Conservation (phyloP, 2,329 filamentous ascomycete species). For the Talaromyces sp. region DNA sequence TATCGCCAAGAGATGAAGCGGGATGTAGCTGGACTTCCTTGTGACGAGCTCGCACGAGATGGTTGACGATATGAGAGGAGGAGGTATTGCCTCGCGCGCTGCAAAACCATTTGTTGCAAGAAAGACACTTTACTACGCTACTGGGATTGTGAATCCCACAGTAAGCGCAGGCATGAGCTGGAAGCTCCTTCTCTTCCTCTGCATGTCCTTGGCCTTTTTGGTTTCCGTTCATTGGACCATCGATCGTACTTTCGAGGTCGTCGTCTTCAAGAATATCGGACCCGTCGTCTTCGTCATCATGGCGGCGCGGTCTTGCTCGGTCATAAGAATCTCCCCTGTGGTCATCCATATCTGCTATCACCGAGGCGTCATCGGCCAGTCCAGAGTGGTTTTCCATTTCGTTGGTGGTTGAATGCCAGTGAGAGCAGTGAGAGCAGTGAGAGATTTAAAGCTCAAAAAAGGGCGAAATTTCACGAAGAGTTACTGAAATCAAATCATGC, state of each 20-base stretch:
- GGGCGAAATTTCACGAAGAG: slow-evolving; percentile 8
- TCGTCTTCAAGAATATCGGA: slow-evolving; percentile 84
- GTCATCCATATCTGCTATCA: slow-evolving; percentile 70
- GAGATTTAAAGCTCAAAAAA: background rate
- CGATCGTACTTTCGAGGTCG: slow-evolving; percentile 74
- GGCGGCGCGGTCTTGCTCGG: slow-evolving; percentile 65
- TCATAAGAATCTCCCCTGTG: slow-evolving; percentile 63
- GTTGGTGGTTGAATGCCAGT: slow-evolving; percentile 77
- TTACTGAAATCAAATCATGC: slow-evolving; percentile 10
- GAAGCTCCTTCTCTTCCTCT: slow-evolving; percentile 88
- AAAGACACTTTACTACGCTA: slow-evolving; percentile 93
- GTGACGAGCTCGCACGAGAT: slow-evolving; percentile 93
- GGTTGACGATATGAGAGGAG: slow-evolving; percentile 97
- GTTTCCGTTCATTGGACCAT: slow-evolving; percentile 75
- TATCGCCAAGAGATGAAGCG: slow-evolving; percentile 89
- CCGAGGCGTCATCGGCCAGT: slow-evolving; percentile 20
- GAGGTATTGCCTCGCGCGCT: slow-evolving; percentile 95
- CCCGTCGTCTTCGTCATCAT: slow-evolving; percentile 88
- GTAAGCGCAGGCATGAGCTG: slow-evolving; percentile 93
- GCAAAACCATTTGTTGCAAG: slow-evolving; percentile 98
- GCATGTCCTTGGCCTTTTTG: slow-evolving; percentile 60
- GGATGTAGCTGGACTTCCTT: slow-evolving; percentile 98
- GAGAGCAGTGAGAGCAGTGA: slow-evolving; percentile 47
- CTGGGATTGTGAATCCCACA: slow-evolving; percentile 96
- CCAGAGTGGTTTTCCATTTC: slow-evolving; percentile 70